Percentiles rank a stretch among this genome's conserved stretches.
These are phyloP conservation scores for Elasticomyces elasticus DNA, from an alignment of 495 filamentous ascomycete genomes.

Conservation along the genomic window DNA sequence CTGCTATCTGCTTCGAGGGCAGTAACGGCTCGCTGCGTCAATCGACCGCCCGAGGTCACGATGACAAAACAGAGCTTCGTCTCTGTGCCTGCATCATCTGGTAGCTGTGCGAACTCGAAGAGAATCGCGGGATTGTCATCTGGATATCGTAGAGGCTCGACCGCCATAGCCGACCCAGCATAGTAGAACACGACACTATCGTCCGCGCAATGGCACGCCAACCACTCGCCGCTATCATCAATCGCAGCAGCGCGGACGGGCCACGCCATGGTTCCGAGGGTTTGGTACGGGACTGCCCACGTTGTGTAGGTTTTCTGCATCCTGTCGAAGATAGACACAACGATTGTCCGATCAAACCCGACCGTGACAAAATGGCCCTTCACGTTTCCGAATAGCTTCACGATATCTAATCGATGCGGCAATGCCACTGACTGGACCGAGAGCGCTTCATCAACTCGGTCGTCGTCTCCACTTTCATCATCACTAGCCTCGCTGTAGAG, in stretches of 20 bases:
- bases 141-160: constrained; percentile 3
- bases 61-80: not conserved
- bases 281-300: constrained; percentile 31
- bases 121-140: constrained; percentile 18
- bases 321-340: constrained; percentile 41
- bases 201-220: constrained; percentile 50
- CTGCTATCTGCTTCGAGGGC: not conserved
- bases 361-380: constrained; percentile 55
- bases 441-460: constrained; percentile 37
- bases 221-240: constrained; percentile 49
- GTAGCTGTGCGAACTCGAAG: constrained; percentile 9
- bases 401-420: constrained; percentile 55
- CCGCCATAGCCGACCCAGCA: constrained; percentile 19
- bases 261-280: constrained; percentile 29
- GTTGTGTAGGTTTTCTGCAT: constrained; percentile 25
- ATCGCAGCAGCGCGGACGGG: constrained; percentile 51
- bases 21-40: not conserved
- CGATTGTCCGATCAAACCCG: constrained; percentile 52
- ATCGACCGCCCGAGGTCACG: constrained; percentile 15
- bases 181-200: constrained; percentile 44
- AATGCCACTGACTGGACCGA: constrained; percentile 47
- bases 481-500: constrained; percentile 43
- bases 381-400: constrained; percentile 45
- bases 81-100: not conserved
- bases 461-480: constrained; percentile 29